Evolutionary conservation across 345 rosid species (phyloP).

Genomic region (Aquilaria yunnanensis): DNA sequence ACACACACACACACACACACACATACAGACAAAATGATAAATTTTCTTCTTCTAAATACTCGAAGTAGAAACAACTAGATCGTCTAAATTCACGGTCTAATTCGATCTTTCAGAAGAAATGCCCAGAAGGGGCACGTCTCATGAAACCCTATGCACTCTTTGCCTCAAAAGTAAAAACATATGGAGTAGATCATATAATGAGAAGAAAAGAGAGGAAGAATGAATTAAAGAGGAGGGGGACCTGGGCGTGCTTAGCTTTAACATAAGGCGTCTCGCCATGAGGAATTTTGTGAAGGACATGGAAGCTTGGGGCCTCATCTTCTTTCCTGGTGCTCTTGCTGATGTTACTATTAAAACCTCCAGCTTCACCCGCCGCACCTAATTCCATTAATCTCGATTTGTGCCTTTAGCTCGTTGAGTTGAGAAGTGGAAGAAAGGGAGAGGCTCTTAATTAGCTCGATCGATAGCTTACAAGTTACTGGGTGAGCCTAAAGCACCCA

Average conservation of each 20-base stretch:
- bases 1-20: background rate
- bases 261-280: conserved; percentile 84
- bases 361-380: background rate
- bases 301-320: conserved; percentile 29
- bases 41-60: too few species aligned
- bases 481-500: background rate
- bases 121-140: too few species aligned
- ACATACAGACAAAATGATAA: background rate
- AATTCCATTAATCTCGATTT: conserved; percentile 16
- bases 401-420: background rate
- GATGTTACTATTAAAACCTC: conserved; percentile 12
- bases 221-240: background rate
- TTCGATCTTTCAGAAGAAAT: too few species aligned
- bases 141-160: too few species aligned
- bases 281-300: conserved; percentile 74
- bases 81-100: too few species aligned
- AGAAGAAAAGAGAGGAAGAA: too few species aligned
- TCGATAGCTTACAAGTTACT: background rate
- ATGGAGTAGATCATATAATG: too few species aligned
- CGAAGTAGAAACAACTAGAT: too few species aligned
- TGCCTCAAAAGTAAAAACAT: too few species aligned
- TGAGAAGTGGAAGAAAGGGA: background rate
- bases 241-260: conserved; percentile 90
- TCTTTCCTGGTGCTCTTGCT: conserved; percentile 21
- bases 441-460: background rate